These are phyloP conservation scores for Cetradonia linearis DNA, from an alignment of 495 filamentous ascomycete species.

Conservation along the genomic window DNA sequence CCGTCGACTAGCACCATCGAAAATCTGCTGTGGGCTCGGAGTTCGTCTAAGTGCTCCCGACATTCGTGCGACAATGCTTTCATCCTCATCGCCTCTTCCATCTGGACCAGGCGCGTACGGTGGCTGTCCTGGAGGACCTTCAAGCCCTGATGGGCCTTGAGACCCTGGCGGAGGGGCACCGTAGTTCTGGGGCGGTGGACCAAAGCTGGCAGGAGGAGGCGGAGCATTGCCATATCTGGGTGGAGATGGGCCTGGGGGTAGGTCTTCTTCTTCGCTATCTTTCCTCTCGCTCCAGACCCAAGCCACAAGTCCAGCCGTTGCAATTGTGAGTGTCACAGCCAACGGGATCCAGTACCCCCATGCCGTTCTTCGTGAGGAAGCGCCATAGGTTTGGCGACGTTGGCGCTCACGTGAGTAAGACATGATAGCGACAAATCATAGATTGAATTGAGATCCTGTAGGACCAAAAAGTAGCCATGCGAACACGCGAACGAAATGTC, in stretches of 20 bases:
- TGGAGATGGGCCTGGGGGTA: conserved; percentile 38
- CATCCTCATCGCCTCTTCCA: conserved; percentile 34
- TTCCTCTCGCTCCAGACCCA: conserved; percentile 89
- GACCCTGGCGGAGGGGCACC: conserved; percentile 21
- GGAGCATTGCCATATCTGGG: conserved; percentile 30
- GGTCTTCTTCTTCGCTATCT: conserved; percentile 56
- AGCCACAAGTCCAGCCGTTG: conserved; percentile 70
- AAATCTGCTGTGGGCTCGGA: conserved; percentile 79
- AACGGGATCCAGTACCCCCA: conserved; percentile 80
- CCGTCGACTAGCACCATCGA: conserved; percentile 65
- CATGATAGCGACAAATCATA: conserved; percentile 37
- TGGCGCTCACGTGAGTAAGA: conserved; percentile 60
- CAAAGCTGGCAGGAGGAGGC: conserved; percentile 13
- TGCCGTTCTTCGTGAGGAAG: conserved; percentile 52
- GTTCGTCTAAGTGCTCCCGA: conserved; percentile 75
- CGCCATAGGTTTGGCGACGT: conserved; percentile 47
- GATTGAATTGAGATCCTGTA: not conserved
- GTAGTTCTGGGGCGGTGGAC: conserved; percentile 16
- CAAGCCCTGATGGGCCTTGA: conserved; percentile 31
- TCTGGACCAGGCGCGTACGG: conserved; percentile 20
- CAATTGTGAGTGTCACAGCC: conserved; percentile 71
- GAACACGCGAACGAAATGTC: not conserved
- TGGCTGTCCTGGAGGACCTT: conserved; percentile 30
- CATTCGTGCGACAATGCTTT: conserved; percentile 65
- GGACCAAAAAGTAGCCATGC: conserved; percentile 14